Base-by-base conservation (phyloP, 2,329 filamentous ascomycete species). In the Cordyceps militaris region DNA sequence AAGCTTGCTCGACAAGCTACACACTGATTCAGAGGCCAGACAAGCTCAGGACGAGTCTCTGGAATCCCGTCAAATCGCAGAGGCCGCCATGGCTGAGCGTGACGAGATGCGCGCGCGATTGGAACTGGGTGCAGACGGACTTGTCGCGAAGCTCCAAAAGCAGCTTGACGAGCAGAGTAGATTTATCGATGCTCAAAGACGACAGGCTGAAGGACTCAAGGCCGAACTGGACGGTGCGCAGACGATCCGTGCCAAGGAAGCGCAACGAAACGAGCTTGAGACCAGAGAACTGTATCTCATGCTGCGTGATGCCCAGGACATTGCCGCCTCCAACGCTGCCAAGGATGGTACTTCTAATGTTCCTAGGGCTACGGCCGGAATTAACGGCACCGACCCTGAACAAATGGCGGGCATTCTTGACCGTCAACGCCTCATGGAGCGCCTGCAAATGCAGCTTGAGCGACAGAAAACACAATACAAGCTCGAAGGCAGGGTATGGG, bases 381-480 rank as follows among this genome's bases (percentile, higher is more conserved):
- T 84, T 11, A 57, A 34, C 26, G 28, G 28, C 16, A 82, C 81
- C 23, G 88, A 94, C 68, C 84, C 89, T 24, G 78, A 83, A 30
- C 87, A 87, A 57, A 91, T 93, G 87, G 85, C 91, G 69, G 94
- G 94, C 61, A 97, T 99, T 61, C 78, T 99, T 63, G 92, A 97
- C 70, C 88, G 94, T 26, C 90, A 97, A 67, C 86, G 82, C 67
- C 85, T 99, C 63, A 95, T 99, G 88, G 89, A 91, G 69, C 87
- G 92, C 55, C 80, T 99, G 58, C 92, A 96, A 72, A 95, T 90
- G 79, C 94, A 97, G 73, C 84, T 99, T 43, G 93, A 97, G 76
- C 82, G 94, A 62, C 93, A 96, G 63, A 97, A 97, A 81, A 97
- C 94, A 1, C 92, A 97, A 69, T 96, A 91, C 74, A 97, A 97